Evolutionary conservation across 2,329 filamentous ascomycete genomes (phyloP).

Genomic region (Trichoderma atrobrunneum): DNA sequence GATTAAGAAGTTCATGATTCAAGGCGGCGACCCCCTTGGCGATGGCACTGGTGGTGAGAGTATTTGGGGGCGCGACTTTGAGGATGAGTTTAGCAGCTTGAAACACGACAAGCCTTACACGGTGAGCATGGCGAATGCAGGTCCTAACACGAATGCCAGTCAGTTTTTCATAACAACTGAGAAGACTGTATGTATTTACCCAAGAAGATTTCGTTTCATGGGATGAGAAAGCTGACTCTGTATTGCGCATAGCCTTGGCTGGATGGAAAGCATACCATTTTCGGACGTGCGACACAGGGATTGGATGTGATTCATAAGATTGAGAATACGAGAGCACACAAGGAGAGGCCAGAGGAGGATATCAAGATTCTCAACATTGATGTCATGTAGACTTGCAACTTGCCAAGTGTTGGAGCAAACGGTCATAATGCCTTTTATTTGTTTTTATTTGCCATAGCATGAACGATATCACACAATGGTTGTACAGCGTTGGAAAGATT

Average conservation of each 20-base stretch:
- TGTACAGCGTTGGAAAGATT: neutral
- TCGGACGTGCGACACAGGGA: conserved; percentile 84
- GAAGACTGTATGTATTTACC: conserved; percentile 66
- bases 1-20: conserved; percentile 99
- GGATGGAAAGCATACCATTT: conserved; percentile 94
- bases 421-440: neutral
- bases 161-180: conserved; percentile 99
- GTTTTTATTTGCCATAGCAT: neutral
- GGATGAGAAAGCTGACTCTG: neutral
- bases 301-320: conserved; percentile 95
- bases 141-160: conserved; percentile 89
- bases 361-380: conserved; percentile 95
- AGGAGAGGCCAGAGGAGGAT: conserved; percentile 94
- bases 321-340: conserved; percentile 81
- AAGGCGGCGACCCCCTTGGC: conserved; percentile 90
- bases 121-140: conserved; percentile 96
- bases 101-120: conserved; percentile 97
- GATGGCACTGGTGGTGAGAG: conserved; percentile 86
- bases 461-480: neutral
- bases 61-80: conserved; percentile 92
- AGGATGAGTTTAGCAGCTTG: conserved; percentile 87
- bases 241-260: conserved; percentile 67
- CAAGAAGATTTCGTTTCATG: neutral
- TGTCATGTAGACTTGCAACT: conserved; percentile 41
- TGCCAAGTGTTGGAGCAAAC: neutral